Conservation (phyloP, 2,329 filamentous ascomycete genomes). For the Alternaria alternata region DNA sequence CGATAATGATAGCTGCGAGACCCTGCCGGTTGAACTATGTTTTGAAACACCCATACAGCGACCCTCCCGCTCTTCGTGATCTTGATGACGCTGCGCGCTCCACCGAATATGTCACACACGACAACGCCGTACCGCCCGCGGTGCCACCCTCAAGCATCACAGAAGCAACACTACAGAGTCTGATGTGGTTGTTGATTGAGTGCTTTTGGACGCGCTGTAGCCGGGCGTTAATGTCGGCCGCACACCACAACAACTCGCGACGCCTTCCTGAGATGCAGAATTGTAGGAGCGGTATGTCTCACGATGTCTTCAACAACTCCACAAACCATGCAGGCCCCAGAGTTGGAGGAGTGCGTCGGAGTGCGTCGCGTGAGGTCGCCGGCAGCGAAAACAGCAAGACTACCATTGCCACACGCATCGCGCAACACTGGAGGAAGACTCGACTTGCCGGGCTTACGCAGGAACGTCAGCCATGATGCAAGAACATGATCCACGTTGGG, state of each 20-base stretch:
- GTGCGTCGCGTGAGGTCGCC: conserved; percentile 20
- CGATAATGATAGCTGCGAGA: conserved; percentile 49
- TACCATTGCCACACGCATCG: conserved; percentile 25
- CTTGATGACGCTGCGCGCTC: conserved; percentile 32
- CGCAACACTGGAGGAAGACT: conserved; percentile 27
- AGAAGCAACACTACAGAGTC: conserved; percentile 25
- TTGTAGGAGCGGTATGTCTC: conserved; percentile 20
- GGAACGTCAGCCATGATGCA: conserved; percentile 41
- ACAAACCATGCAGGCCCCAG: conserved; percentile 11
- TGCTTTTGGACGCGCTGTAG: conserved; percentile 30
- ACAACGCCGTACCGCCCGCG: conserved; percentile 37
- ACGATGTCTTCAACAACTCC: conserved; percentile 16
- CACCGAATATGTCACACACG: conserved; percentile 32
- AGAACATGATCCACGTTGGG: conserved; percentile 30
- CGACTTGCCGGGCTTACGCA: conserved; percentile 35
- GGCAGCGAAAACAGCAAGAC: conserved; percentile 21
- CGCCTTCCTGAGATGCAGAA: conserved; percentile 19
- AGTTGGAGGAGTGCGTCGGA: conserved; percentile 10
- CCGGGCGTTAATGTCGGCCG: conserved; percentile 21
- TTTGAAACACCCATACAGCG: conserved; percentile 47
- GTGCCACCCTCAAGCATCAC: conserved; percentile 39
- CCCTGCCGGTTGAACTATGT: conserved; percentile 41
- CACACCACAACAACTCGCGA: conserved; percentile 24
- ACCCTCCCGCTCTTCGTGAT: conserved; percentile 29
- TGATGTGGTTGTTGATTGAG: conserved; percentile 20